Conservation (phyloP, 441 rosid genomes). For the Erysimum pusillum region DNA sequence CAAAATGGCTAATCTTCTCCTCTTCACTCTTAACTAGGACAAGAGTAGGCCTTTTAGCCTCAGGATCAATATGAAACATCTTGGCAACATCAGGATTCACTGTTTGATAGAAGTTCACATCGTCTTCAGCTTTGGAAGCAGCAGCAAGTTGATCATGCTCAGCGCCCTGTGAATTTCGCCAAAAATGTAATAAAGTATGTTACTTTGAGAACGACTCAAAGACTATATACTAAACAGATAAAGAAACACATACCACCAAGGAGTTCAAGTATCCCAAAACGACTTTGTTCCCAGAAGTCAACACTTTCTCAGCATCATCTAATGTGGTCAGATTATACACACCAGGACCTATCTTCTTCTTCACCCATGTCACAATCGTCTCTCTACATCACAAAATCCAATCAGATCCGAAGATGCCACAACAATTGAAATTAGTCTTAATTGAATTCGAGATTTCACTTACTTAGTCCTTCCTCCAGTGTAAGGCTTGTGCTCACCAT, state of each 20-base stretch:
- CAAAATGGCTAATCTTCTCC: constrained; percentile 76
- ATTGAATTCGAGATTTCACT: constrained; percentile 42
- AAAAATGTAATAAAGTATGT: not conserved
- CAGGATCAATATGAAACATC: constrained; percentile 84
- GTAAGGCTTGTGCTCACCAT: constrained; percentile 87
- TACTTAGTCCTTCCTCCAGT: constrained; percentile 87
- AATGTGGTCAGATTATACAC: constrained; percentile 72
- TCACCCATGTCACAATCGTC: constrained; percentile 90
- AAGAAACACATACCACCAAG: constrained; percentile 67
- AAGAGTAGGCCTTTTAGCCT: constrained; percentile 82
- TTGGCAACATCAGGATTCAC: constrained; percentile 86
- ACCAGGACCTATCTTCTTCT: constrained; percentile 97
- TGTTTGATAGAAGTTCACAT: constrained; percentile 90
- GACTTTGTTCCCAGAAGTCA: constrained; percentile 80
- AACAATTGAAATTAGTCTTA: not conserved
- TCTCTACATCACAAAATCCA: constrained; percentile 60
- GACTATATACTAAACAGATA: not conserved
- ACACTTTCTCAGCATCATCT: constrained; percentile 84
- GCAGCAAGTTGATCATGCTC: constrained; percentile 88
- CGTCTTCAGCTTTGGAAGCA: constrained; percentile 92
- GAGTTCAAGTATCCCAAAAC: constrained; percentile 88
- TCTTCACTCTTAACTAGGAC: constrained; percentile 83
- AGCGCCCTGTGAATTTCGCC: constrained; percentile 59
- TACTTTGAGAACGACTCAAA: constrained; percentile 4
- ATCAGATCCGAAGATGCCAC: constrained; percentile 18